phyloP scores from a whole-genome alignment of 805 yeast species.

The Pichia scutulata region DNA sequence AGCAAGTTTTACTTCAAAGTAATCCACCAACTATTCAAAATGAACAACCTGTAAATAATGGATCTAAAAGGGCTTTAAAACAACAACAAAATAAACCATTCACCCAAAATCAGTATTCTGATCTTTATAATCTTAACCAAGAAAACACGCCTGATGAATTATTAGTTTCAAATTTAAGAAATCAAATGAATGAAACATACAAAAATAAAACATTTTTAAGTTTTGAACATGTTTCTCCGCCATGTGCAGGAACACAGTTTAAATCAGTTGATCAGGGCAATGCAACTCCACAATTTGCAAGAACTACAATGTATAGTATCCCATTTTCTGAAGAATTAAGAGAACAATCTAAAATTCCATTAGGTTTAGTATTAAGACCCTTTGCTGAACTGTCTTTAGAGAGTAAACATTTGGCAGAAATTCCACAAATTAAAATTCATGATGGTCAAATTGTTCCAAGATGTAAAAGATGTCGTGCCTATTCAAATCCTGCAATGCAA shows the following conservation, averaged over 20 bases:
- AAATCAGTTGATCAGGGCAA: slow-evolving; percentile 74
- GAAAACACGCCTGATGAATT: slow-evolving; percentile 19
- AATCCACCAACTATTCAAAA: neutral
- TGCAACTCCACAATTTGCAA: slow-evolving; percentile 70
- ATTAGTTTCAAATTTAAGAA: slow-evolving; percentile 31
- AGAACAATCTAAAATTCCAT: slow-evolving; percentile 64
- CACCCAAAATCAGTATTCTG: neutral
- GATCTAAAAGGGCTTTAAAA: neutral
- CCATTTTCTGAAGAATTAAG: slow-evolving; percentile 71
- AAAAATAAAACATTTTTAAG: slow-evolving; percentile 50
- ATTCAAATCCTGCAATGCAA: slow-evolving; percentile 77
- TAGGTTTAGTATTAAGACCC: slow-evolving; percentile 77
- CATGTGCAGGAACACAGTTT: slow-evolving; percentile 68
- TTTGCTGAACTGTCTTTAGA: slow-evolving; percentile 53
- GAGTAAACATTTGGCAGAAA: slow-evolving; percentile 36
- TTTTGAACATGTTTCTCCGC: slow-evolving; percentile 74
- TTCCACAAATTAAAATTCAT: slow-evolving; percentile 63
- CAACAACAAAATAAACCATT: neutral
- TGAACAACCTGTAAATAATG: neutral
- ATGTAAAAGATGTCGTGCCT: slow-evolving; percentile 87
- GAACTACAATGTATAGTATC: slow-evolving; percentile 73
- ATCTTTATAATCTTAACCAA: slow-evolving; percentile 5
- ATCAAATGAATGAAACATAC: slow-evolving; percentile 28
- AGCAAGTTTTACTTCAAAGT: neutral
- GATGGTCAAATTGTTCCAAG: slow-evolving; percentile 66